phyloP scores from a whole-genome alignment of 106 monocot genomes.

The Xerophyta viscosa region DNA sequence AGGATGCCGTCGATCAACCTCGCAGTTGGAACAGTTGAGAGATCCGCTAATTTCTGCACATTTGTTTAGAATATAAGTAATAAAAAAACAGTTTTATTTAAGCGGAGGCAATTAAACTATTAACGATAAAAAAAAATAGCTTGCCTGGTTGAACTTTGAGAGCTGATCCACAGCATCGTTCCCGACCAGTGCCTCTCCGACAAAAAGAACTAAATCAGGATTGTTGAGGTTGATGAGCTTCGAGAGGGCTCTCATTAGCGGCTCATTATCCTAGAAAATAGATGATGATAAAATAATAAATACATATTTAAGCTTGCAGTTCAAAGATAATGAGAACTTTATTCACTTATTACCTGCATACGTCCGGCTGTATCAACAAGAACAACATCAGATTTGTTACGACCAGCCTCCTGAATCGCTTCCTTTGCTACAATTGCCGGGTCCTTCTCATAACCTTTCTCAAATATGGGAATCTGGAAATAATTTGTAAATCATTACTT shows the following conservation, averaged over 20 bases:
- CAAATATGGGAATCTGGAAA: slow-evolving; percentile 35
- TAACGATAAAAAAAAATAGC: neutral
- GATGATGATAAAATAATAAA: neutral
- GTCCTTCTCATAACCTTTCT: slow-evolving; percentile 78
- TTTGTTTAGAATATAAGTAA: too few relatives aligned
- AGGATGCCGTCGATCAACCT: slow-evolving; percentile 98
- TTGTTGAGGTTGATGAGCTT: too few relatives aligned
- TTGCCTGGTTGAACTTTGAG: slow-evolving; percentile 89
- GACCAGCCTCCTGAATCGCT: slow-evolving; percentile 80
- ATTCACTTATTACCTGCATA: slow-evolving; percentile 61
- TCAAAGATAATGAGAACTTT: neutral
- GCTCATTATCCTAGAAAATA: slow-evolving; percentile 72
- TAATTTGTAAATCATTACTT: too few relatives aligned
- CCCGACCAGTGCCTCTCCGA: slow-evolving; percentile 34
- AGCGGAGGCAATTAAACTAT: neutral
- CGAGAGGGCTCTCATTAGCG: slow-evolving; percentile 93
- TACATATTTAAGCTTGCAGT: neutral
- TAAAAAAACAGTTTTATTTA: too few relatives aligned
- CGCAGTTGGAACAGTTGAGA: slow-evolving; percentile 55
- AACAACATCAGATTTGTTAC: slow-evolving; percentile 88
- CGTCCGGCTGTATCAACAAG: slow-evolving; percentile 97
- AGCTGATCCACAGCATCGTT: slow-evolving; percentile 99
- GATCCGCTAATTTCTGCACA: slow-evolving; percentile 92
- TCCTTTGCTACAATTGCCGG: slow-evolving; percentile 97
- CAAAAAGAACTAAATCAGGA: too few relatives aligned